phyloP scores from a whole-genome alignment of 2,329 filamentous ascomycete species.

The Didymella arachidicola region DNA sequence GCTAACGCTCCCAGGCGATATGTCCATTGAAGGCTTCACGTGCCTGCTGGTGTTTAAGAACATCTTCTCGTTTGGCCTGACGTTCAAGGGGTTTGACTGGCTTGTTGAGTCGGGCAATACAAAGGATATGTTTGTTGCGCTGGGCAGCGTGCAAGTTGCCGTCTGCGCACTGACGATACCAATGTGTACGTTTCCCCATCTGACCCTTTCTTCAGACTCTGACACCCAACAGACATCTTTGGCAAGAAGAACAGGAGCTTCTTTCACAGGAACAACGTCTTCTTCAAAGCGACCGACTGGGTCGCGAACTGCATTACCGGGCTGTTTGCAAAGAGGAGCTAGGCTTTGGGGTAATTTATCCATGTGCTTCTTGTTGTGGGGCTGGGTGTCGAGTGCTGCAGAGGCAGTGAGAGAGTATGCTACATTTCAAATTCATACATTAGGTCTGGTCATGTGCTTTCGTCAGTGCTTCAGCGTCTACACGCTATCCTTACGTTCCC shows the following conservation, averaged over 20 bases:
- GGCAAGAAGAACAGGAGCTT: slow-evolving; percentile 49
- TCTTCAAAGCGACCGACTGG: slow-evolving; percentile 43
- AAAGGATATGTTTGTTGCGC: slow-evolving; percentile 72
- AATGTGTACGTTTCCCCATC: slow-evolving; percentile 70
- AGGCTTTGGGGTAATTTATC: not conserved
- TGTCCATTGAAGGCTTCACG: slow-evolving; percentile 87
- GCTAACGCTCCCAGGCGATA: slow-evolving; percentile 63
- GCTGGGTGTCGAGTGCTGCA: no score
- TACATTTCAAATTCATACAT: no score
- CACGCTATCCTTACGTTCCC: no score
- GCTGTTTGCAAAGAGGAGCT: not conserved
- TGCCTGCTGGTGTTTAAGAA: slow-evolving; percentile 94
- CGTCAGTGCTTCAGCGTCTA: no score
- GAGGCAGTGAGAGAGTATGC: no score
- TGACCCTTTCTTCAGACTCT: not conserved
- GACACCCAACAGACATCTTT: slow-evolving; percentile 35
- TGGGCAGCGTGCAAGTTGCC: slow-evolving; percentile 78
- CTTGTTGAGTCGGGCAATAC: slow-evolving; percentile 67
- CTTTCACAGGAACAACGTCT: slow-evolving; percentile 46
- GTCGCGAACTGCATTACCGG: slow-evolving; percentile 31
- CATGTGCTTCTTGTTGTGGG: no score
- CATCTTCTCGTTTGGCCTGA: slow-evolving; percentile 86
- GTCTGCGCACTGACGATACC: slow-evolving; percentile 79
- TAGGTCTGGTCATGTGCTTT: no score
- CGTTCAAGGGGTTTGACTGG: slow-evolving; percentile 87